Base-by-base conservation (phyloP, 106 monocot species). In the Alisma plantagoaquatica region DNA sequence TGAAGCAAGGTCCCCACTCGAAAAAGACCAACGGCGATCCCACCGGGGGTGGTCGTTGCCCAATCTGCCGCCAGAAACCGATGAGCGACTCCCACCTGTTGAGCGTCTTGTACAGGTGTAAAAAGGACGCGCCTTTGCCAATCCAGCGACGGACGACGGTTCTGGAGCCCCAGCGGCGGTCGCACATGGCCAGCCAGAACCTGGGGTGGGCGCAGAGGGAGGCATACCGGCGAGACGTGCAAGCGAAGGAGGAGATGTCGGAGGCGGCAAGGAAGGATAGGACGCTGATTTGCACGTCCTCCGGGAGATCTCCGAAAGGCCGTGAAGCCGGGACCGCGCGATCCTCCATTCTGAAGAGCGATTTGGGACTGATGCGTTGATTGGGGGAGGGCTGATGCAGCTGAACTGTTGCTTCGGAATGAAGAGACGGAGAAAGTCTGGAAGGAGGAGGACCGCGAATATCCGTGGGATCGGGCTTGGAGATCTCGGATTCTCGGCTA, bases 1-100 rank as follows among this genome's bases (percentile, higher is more conserved):
- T 74, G 65, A 25, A 90, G 23, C 64, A 74, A 0, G 71, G 25
- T 1, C 79, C 79, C 79, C 83, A 90, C 32, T 90, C 89, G 58
- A 90, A 79, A 62, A 83, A 68, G 30, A 90, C 61, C 26, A 90
- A 71, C 1, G 79, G 56, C 9, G 67, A 62, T 6, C 35, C 1
- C 69, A 47, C 19, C 21, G 58, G 1, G 48, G 14, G 50, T 9
- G 15, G 18, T 51, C 62, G 2, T n/a, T 31, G 64, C n/a, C 76
- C 79, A 46, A 83, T 66, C 29, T 69, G 76, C 55, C 89, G 76
- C 89, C 89, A 83, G 77, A 83, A 90, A 0, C 89, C 89, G 48
- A 83, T 60, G 45, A 83, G 83, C 12, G 16, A 11, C 16, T 74
- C 74, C 66, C 74, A 75, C 19, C 62, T 60, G 27, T 67, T 56